Base-by-base conservation (phyloP, 2,329 filamentous ascomycete species). In the Davidsoniella eucalypti region DNA sequence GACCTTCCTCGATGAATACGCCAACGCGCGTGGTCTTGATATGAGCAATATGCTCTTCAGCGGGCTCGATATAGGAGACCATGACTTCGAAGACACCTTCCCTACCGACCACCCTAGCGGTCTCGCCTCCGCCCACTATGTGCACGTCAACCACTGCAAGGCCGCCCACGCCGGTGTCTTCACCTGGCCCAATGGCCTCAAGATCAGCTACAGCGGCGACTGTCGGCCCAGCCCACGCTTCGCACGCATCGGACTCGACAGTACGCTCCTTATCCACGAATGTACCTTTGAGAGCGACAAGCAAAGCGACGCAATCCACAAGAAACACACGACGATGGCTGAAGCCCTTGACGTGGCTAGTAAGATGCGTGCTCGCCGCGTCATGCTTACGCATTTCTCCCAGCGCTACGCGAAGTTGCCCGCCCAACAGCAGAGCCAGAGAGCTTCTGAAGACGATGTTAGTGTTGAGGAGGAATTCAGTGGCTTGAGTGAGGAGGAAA, bases 281-380 rank as follows among this genome's bases (percentile, higher is more conserved):
- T 88, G 87, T 55, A 98, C 92, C 0, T 96, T 98, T 61, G 86
- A 92, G 57, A 86, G 94, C 61, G 85, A 92, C 58, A 75, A 94
- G 57, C 58, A 65, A 38, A 76, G 73, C 14, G 88, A 95, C 59
- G 92, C 92, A 3, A 61, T 73, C 25, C 84, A 82, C 47, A 98
- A 98, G 75, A 87, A 83, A 60, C 92, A 98, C 68, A 85, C 76
- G 38, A 98, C 92, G 7, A 85, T 87, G 54, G 75, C 75, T 12
- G 92, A 98, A 67, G 92, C 92, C 1, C 73, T 98, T 3, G 72
- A 70, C 42, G 75, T 96, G 2, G 90, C 82, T 1, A 71, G 74
- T 10, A 66, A 70, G 43, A 98, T 98, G 92, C 65, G 74, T 25
- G 92, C 88, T 0, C 76, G 80, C 55, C 73, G 84, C 14, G 80